Conservation (phyloP, 2,329 filamentous ascomycete genomes). For the Hypoxylon sp. region DNA sequence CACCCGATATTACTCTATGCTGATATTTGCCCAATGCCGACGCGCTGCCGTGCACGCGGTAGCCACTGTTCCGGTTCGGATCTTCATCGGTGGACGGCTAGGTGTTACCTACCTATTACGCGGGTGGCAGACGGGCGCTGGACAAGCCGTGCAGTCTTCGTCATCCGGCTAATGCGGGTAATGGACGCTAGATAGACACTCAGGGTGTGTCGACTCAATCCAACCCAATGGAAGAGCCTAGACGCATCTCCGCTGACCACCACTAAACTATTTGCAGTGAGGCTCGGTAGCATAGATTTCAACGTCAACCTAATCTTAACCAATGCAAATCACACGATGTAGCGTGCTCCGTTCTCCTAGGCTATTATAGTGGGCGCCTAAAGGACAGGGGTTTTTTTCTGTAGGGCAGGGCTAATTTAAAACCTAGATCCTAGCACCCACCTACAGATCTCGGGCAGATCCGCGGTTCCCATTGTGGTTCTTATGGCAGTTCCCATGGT, state of each 20-base stretch:
- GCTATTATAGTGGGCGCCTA: not conserved
- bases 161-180: not conserved
- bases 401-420: not conserved
- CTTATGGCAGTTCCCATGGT: not conserved
- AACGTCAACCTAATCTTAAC: not conserved
- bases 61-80: not conserved
- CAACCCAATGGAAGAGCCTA: not conserved
- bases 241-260: not conserved
- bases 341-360: not conserved
- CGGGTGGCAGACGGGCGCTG: not conserved
- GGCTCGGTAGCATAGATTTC: not conserved
- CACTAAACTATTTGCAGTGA: not conserved
- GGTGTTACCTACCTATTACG: not conserved
- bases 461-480: not conserved
- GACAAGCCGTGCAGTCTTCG: not conserved
- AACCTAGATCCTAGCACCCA: not conserved
- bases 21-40: not conserved
- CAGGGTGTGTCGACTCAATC: not conserved
- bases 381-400: not conserved
- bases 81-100: slow-evolving; percentile 1
- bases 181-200: not conserved
- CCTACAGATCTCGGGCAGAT: slow-evolving; percentile 4
- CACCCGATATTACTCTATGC: not conserved
- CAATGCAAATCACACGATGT: not conserved
- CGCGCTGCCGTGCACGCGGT: not conserved